Evolutionary conservation across 179 eudicot genomes (phyloP).

Genomic region (Spinacia oleracea): DNA sequence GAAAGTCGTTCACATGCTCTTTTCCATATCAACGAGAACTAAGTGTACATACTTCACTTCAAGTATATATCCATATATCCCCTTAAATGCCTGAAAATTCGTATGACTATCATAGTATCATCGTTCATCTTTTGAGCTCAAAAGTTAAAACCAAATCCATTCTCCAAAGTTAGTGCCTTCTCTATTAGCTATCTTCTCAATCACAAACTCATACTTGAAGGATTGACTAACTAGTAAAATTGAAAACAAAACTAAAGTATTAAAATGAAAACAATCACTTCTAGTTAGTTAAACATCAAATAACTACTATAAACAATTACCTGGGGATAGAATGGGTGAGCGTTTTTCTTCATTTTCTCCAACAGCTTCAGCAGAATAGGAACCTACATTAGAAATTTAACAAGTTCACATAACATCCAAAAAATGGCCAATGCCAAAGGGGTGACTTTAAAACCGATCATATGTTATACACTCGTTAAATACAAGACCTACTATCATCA

Average conservation of each 20-base stretch:
- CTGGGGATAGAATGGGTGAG: conserved; percentile 81
- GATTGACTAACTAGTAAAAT: neutral
- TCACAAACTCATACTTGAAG: neutral
- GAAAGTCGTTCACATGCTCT: neutral
- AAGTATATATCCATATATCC: neutral
- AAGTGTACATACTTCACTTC: neutral
- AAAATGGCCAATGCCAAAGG: neutral
- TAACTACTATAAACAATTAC: conserved; percentile 37
- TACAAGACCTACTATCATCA: neutral
- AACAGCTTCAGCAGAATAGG: conserved; percentile 72
- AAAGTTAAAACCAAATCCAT: neutral
- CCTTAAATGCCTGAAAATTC: neutral
- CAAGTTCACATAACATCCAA: conserved; percentile 14
- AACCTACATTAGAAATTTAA: conserved; percentile 44
- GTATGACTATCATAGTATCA: neutral
- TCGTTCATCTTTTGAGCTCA: neutral
- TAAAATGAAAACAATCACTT: neutral
- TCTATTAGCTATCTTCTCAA: neutral
- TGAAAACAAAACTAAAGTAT: neutral
- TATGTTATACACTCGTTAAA: neutral
- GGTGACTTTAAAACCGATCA: too few relatives aligned
- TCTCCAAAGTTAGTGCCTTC: neutral
- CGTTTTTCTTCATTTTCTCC: conserved; percentile 68
- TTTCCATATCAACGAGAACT: neutral
- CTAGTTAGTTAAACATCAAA: neutral